Evolutionary conservation across 31 red algal species (phyloP).

Genomic region (Porphyra umbilicalis): DNA sequence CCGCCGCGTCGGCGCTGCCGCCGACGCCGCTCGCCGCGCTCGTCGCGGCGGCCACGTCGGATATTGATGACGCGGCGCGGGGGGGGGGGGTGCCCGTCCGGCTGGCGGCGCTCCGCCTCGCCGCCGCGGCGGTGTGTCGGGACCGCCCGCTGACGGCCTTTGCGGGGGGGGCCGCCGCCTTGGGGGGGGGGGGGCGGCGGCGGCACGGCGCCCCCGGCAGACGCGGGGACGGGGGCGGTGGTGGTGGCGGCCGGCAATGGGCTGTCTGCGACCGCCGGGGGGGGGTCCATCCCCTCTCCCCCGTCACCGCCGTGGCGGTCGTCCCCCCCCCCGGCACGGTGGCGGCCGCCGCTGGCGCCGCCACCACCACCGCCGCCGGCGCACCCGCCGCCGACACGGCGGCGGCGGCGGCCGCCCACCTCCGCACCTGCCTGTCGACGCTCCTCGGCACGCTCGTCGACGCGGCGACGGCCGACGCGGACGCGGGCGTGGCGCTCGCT

Average conservation of each 20-base stretch:
- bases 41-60: conserved; percentile 31
- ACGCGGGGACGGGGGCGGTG: not conserved
- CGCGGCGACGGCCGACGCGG: conserved; percentile 29
- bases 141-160: not conserved
- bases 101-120: not conserved
- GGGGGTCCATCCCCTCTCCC: not conserved
- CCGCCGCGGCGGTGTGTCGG: not conserved
- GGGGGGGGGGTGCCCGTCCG: not conserved
- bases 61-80: conserved; percentile 13
- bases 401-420: conserved; percentile 7
- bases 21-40: conserved; percentile 29
- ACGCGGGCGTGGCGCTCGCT: conserved; percentile 18
- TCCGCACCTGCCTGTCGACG: conserved; percentile 14
- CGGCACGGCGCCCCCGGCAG: too few species aligned
- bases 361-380: not conserved
- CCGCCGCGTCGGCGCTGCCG: conserved; percentile 19
- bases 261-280: not conserved
- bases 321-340: not conserved
- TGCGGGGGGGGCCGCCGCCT: not conserved
- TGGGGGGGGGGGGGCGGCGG: not conserved
- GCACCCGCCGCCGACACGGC: too few species aligned
- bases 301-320: not conserved
- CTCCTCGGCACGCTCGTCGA: conserved; percentile 36
- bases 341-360: not conserved
- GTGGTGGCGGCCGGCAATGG: not conserved